These are phyloP conservation scores for Obelidium mucronatum DNA, from an alignment of 192 early-diverging fungal genomes.

Conservation along the genomic window DNA sequence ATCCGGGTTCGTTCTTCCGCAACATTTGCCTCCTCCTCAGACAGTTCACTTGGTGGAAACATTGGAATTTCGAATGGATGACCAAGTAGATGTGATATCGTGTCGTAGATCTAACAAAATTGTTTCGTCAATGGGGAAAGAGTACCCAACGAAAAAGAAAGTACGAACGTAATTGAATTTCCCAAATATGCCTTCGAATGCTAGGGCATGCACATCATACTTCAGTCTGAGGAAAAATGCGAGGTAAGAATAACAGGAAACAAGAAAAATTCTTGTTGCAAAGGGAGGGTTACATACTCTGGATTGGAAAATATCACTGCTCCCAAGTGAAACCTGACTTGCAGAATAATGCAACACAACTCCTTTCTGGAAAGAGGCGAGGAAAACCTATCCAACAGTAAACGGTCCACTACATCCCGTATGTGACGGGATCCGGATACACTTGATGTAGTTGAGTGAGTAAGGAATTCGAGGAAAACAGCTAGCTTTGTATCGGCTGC, in stretches of 20 bases:
- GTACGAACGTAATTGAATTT: conserved; percentile 18
- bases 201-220: conserved; percentile 17
- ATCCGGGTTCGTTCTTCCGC: too few relatives aligned
- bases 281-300: neutral
- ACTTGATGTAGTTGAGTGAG: neutral
- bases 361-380: conserved; percentile 21
- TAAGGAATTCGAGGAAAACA: conserved; percentile 8
- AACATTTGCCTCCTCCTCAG: too few relatives aligned
- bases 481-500: conserved; percentile 18
- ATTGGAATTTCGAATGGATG: neutral
- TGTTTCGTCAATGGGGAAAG: neutral
- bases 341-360: conserved; percentile 1
- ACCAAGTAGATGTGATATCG: conserved; percentile 13
- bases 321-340: conserved; percentile 4
- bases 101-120: conserved; percentile 28
- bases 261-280: neutral
- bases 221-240: conserved; percentile 9
- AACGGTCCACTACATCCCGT: too few relatives aligned
- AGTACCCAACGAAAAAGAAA: neutral
- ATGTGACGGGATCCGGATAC: too few relatives aligned
- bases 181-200: conserved; percentile 23
- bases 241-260: neutral
- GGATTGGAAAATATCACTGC: neutral
- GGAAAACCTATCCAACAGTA: too few relatives aligned
- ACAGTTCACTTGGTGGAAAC: too few relatives aligned